Evolutionary conservation across 1,284 basidiomycete species (phyloP), one percentile per base, ranked within the genome.

Genomic region (Cutaneotrichosporon daszewskae): DNA sequence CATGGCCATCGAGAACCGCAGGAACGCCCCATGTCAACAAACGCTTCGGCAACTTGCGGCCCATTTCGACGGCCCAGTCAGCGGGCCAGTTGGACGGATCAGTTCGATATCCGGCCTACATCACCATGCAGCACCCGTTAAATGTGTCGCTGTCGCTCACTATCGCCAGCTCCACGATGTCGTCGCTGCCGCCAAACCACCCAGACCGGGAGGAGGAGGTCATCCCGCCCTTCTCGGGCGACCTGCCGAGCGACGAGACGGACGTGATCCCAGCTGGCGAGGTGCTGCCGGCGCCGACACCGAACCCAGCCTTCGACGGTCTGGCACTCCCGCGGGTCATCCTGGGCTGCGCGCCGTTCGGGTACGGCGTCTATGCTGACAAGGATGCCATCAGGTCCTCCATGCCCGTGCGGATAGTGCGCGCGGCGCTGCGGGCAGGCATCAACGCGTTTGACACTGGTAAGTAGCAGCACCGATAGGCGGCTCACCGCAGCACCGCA

Each of bases 391-490:
- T 89, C 20, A 61, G 75, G 17, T 79, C 81, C 35, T 72, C 75
- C 31, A 66, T 75, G 9, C 88, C 87, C 1, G 64, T 86, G 17
- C 77, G 84, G 22, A 79, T 84, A 14, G 79, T 91, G 14, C 77
- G 88, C 20, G 25, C 92, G 22, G 87, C 87, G 9, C 75, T 94
- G 37, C 75, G 87, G 37, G 92, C 91, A 69, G 92, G 91, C 16
- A 84, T 97, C 50, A 78, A 75, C 36, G 85, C 87, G 0, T 89
- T 98, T 63, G 94, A 98, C 65, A 97, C 94, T 6, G 60, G 69
- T 70, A 45, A 49, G 69, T 55, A 1, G 7, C 28, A 27, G 26
- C 26, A 27, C 14, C 26, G 26, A 8, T 8, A 9, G 9, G 26
- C 26, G 26, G 32, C 46, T 47, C 27, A 40, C 35, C 27, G 6